Base-by-base conservation (phyloP, 352 stramenopile species). In the Phytophthora pluvialis region DNA sequence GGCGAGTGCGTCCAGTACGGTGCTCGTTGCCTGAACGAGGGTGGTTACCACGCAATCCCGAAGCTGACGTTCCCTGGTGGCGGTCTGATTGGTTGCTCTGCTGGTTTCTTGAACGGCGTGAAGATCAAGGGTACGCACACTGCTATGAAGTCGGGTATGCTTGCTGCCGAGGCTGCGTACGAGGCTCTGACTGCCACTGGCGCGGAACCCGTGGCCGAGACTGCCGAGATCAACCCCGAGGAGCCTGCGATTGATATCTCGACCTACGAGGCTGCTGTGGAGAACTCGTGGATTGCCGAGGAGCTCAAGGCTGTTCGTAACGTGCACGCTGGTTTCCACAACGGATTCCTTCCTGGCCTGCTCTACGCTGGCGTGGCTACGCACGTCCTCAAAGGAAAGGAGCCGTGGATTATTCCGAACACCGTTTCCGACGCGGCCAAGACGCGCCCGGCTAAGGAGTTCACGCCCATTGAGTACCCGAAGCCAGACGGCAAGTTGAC, bases 41-140 rank as follows among this genome's bases (percentile, higher is more conserved):
- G 98, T 53, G 98, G 98, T 26, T 99, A 97, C 70, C 96, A 99
- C 74, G 86, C 97, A 49, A 96, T 99, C 55, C 98, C 98, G 5
- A 99, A 99, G 86, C 78, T 99, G n/a, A 98, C 92, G 16, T 99
- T 99, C 78, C 97, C 95, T 9, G 97, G 98, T 62, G 95, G 91
- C 10, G 95, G 88, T 38, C 75, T 99, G 42, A 88, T 99, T 52
- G 98, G 98, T 26, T 99, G 98, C 73, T 97, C 89, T 55, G 97
- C 98, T 50, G 98, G 98, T 43, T 99, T 99, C 72, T 75, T 99
- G 50, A 99, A 99, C 77, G 86, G 90, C 8, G 95, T 99, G 15
- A 99, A 99, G 84, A 99, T 99, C 77, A 99, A 99, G 78, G 98
- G 98, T 43, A 97, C 94, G 33, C 98, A 99, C 83, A 99, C 97